Evolutionary conservation across 164 flowering plant species (phyloP), one percentile per base, ranked within the genome.

Genomic region (Aristolochia californica): DNA sequence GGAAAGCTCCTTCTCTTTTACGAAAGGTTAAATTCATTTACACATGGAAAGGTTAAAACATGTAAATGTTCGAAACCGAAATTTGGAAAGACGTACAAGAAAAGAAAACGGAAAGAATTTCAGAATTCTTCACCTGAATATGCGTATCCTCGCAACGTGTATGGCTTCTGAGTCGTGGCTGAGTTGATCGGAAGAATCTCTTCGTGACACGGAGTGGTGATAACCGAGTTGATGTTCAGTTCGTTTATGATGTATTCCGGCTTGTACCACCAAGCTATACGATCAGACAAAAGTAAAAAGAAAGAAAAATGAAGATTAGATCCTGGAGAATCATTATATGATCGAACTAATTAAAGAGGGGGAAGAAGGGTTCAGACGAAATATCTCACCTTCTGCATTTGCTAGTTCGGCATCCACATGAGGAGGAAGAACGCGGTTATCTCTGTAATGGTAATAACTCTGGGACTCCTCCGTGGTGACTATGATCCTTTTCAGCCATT

Each of bases 221-320:
- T 94, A 45, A 82, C 99, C 13, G 99, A 94, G 77, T 94, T 94
- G 49, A 84, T 83, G 63, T 89, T 94, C 68, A 94, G 66, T 77
- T 94, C 99, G 61, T 87, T 87, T 56, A 94, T 89, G n/a, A 84
- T 83, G 69, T 80, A 71, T 69, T 94, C 99, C 22, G 96, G 95
- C 72, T 89, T 94, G 58, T 89, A 94, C 99, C 99, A 94, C 99
- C 97, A 94, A n/a, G 85, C 99, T 94, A 70, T 74, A 55, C 2
- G 2, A 13, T 14, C 45, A 25, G 17, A 11, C 38, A 45, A 10
- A 7, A 45, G 18, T 23, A 45, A 20, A 38, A 5, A 45, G 11
- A 13, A 54, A 14, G 13, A 2, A 17, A 10, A 30, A 13, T 15
- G 16, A 45, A 14, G 45, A 13, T n/a, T 8, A 50, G 15, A 5